Evolutionary conservation across 2,329 filamentous ascomycete species (phyloP).

Genomic region (Hymenoscyphus fraxineus): DNA sequence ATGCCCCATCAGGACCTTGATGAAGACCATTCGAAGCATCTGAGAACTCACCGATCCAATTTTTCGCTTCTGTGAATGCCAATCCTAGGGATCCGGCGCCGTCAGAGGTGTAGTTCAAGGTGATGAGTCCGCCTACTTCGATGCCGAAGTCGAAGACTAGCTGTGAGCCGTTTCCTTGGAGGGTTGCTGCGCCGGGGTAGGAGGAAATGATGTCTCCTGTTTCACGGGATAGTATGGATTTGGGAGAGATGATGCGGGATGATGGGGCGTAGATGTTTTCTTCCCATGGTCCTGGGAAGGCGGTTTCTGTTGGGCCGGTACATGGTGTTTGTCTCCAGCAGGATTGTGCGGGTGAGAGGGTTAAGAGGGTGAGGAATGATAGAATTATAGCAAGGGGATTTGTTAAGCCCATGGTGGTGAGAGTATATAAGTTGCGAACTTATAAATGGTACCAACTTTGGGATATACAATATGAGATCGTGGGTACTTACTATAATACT

Average conservation of each 20-base stretch:
- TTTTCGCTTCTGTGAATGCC: constrained; percentile 46
- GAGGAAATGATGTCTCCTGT: constrained; percentile 30
- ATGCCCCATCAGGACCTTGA: constrained; percentile 46
- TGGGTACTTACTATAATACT: background rate
- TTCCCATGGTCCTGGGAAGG: constrained; percentile 58
- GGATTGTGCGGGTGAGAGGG: constrained; percentile 14
- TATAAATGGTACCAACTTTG: background rate
- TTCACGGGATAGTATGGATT: constrained; percentile 40
- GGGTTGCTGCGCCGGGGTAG: constrained; percentile 15
- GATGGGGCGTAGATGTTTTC: constrained; percentile 52
- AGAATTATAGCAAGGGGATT: background rate
- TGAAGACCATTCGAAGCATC: constrained; percentile 44
- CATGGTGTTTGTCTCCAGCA: constrained; percentile 58
- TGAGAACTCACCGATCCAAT: constrained; percentile 46
- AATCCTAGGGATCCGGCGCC: constrained; percentile 41
- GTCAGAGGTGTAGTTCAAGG: constrained; percentile 31
- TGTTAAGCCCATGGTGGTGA: background rate
- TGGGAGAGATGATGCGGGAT: constrained; percentile 47
- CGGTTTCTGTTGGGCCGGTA: constrained; percentile 44
- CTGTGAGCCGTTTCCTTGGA: constrained; percentile 44
- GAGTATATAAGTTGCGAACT: background rate
- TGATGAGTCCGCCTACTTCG: constrained; percentile 55
- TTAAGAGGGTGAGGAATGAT: constrained; percentile 7
- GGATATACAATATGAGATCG: background rate
- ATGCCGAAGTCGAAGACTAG: constrained; percentile 56